Base-by-base conservation (phyloP, 208 protist genomes). In the Naegleria fowleri region DNA sequence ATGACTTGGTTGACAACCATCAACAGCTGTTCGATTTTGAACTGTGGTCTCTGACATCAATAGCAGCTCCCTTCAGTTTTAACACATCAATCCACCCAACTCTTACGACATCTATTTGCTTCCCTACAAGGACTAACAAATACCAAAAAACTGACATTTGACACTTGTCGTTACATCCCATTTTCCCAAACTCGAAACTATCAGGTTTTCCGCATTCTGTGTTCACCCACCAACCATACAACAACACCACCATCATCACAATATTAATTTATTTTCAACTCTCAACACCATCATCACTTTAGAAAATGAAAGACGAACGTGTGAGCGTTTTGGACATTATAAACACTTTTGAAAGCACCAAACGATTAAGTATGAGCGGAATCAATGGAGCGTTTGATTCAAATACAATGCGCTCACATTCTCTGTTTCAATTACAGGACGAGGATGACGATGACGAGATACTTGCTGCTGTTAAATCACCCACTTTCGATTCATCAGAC, bases 231-330 rank as follows among this genome's bases (percentile, higher is more conserved):
- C 22, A 22, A 15, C 55, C 11, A 67, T 67, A 67, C 55, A 67
- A 67, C 55, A 29, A 29, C 55, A 67, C 1, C 55, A 22, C 22
- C 43, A 48, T 48, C 43, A 48, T 48, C 43, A 48, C 7, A 48
- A 48, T 7, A 7, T 48, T 7, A 9, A 7, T 48, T 48, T 48
- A 48, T 48, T 48, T 48, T 7, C 1, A 48, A 48, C 55, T 67
- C 19, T 19, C 55, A 67, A 67, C 3, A 15, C 4, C 55, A 67
- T 29, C 3, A 67, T 19, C 19, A 29, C 55, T 29, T 29, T 1
- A 67, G n/a, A 79, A 25, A 79, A 79, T 79, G 67, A 79, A 79
- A 79, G 67, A 79, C n/a, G 67, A 79, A 79, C 16, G 67, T 36
- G 25, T 79, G 19, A 13, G 29, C 9, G 6, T 79, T 36, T 25